Evolutionary conservation across 2,329 filamentous ascomycete genomes (phyloP).

Genomic region (Microsporum audouinii): DNA sequence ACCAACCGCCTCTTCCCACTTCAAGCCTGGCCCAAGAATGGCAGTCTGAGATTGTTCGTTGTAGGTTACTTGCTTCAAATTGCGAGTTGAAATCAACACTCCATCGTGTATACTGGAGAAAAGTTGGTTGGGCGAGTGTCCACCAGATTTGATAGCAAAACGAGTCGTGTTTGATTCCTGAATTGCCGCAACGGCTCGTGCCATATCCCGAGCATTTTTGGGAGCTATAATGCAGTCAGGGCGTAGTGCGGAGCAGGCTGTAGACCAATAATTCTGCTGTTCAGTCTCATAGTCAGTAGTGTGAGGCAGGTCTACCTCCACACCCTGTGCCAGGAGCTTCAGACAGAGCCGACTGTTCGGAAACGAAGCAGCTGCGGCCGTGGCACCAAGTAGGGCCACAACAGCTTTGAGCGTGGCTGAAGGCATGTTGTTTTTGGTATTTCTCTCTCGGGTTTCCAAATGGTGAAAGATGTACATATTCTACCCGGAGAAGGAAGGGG

Average conservation of each 20-base stretch:
- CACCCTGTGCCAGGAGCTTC: neutral
- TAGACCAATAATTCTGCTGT: constrained; percentile 8
- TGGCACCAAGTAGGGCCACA: neutral
- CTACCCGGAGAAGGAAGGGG: neutral
- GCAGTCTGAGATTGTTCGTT: constrained; percentile 29
- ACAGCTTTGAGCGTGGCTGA: neutral
- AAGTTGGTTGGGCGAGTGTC: constrained; percentile 38
- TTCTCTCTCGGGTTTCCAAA: neutral
- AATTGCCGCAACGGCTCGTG: constrained; percentile 42
- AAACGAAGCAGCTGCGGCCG: neutral
- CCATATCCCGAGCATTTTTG: constrained; percentile 41
- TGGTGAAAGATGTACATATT: neutral
- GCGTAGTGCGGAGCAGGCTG: neutral
- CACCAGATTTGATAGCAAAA: constrained; percentile 45
- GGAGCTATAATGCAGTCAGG: constrained; percentile 41
- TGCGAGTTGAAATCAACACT: constrained; percentile 36
- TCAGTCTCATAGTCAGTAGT: constrained; percentile 5
- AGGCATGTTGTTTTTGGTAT: neutral
- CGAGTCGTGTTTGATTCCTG: constrained; percentile 35
- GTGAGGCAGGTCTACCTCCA: constrained; percentile 2
- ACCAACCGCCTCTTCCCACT: constrained; percentile 27
- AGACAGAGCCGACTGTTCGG: neutral
- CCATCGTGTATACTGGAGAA: constrained; percentile 38
- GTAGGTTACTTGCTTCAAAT: constrained; percentile 30
- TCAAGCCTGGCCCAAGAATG: constrained; percentile 27